Evolutionary conservation across 768 basidiomycete genomes (phyloP).

Genomic region (Kwoniella heveanensis): DNA sequence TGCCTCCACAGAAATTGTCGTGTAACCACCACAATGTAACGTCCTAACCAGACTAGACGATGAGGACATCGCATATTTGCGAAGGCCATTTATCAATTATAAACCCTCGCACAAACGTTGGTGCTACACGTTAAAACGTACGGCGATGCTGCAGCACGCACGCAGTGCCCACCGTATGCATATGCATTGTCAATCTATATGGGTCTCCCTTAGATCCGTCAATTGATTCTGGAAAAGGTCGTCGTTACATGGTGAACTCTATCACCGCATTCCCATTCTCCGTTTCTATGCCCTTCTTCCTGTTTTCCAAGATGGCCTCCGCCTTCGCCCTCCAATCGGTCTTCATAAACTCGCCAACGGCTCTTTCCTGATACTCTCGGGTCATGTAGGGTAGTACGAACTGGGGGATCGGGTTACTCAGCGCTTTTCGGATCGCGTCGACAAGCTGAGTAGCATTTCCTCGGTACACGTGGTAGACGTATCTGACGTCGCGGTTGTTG

Average conservation of each 20-base stretch:
- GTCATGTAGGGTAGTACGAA: slow-evolving; percentile 18
- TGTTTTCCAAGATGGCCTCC: slow-evolving; percentile 17
- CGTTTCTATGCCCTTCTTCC: slow-evolving; percentile 23
- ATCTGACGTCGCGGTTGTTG: background rate
- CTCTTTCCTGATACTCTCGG: slow-evolving; percentile 19
- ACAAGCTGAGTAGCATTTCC: slow-evolving; percentile 25
- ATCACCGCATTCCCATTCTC: slow-evolving; percentile 19
- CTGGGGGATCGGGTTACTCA: slow-evolving; percentile 24
- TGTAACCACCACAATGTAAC: slow-evolving; percentile 26
- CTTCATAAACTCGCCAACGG: slow-evolving; percentile 10
- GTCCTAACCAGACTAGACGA: slow-evolving; percentile 31
- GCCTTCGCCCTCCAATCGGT: slow-evolving; percentile 26
- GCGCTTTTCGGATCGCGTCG: slow-evolving; percentile 26
- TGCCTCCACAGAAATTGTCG: slow-evolving; percentile 24
- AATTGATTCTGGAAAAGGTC: too few species aligned
- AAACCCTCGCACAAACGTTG: too few species aligned
- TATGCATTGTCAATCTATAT: background rate
- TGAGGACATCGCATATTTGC: slow-evolving; percentile 9
- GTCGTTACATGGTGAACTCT: slow-evolving; percentile 4
- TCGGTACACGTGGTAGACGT: slow-evolving; percentile 29
- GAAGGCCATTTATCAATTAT: too few species aligned
- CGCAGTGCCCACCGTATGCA: too few species aligned
- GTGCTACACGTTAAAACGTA: too few species aligned
- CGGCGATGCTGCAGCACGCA: too few species aligned
- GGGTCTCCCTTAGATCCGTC: too few species aligned